Conservation (phyloP, 306 rosid genomes). For the Hylodesmum podocarpum region DNA sequence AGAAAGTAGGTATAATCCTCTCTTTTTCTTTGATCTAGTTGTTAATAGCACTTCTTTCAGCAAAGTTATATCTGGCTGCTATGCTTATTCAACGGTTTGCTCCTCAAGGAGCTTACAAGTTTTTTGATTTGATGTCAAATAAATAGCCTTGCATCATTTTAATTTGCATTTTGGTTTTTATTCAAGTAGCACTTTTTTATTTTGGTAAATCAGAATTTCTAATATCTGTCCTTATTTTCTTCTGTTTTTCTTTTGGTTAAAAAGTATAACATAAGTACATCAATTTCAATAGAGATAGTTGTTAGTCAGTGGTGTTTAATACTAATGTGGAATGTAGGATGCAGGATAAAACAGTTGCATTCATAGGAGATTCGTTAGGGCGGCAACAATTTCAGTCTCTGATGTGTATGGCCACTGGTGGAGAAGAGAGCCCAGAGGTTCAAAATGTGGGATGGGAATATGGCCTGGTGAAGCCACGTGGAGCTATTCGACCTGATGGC, state of each 20-base stretch:
- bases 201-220: conserved; percentile 6
- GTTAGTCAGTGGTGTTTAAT: conserved; percentile 32
- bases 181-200: background rate
- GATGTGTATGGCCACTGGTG: conserved; percentile 89
- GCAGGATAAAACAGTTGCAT: conserved; percentile 90
- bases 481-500: conserved; percentile 93
- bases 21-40: conserved; percentile 20
- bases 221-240: conserved; percentile 5
- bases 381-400: conserved; percentile 93
- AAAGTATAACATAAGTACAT: background rate
- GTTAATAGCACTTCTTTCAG: background rate
- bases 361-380: conserved; percentile 88
- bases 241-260: conserved; percentile 15
- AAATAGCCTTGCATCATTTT: background rate
- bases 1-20: conserved; percentile 59
- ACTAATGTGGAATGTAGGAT: conserved; percentile 56
- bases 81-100: conserved; percentile 13
- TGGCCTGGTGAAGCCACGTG: conserved; percentile 69
- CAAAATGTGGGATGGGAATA: conserved; percentile 71
- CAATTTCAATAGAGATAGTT: conserved; percentile 2
- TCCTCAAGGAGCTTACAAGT: background rate
- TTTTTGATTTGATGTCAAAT: background rate
- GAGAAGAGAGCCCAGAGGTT: conserved; percentile 67
- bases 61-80: conserved; percentile 8
- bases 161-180: background rate